phyloP scores from a whole-genome alignment of 75 land plant species.

The Sequoiadendron giganteum region DNA sequence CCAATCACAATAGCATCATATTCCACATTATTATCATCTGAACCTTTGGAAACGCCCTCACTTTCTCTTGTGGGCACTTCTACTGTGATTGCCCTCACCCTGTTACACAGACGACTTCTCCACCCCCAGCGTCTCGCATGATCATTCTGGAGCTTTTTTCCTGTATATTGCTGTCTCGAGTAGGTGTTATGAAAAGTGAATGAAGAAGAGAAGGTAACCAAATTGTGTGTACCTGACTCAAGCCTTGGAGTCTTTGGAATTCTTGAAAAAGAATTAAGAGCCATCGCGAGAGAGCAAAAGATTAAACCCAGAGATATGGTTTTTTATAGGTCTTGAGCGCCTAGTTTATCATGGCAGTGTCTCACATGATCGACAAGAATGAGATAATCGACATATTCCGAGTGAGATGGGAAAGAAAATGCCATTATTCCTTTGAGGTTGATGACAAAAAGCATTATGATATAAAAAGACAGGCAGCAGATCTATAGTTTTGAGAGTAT shows the following conservation, averaged over 20 bases:
- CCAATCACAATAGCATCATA: slow-evolving; percentile 97
- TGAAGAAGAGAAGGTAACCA: not conserved
- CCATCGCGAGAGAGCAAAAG: not conserved
- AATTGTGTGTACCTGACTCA: not conserved
- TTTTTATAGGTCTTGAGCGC: not conserved
- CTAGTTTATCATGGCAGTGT: not conserved
- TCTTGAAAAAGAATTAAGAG: not conserved
- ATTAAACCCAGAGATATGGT: not conserved
- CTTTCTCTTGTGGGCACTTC: not conserved
- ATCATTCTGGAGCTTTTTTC: not conserved
- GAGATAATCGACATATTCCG: not conserved
- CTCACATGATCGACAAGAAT: not conserved
- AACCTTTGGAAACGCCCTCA: slow-evolving; percentile 3
- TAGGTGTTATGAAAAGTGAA: not conserved
- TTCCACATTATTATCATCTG: slow-evolving; percentile 1
- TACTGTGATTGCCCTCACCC: not conserved
- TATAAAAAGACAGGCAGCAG: not conserved
- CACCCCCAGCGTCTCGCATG: not conserved
- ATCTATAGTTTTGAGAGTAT: not conserved
- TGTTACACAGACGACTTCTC: not conserved
- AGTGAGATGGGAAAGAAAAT: not conserved
- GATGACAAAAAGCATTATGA: not conserved
- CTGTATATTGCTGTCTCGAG: not conserved
- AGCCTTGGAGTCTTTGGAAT: not conserved
- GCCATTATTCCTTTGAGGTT: not conserved